Evolutionary conservation across 768 basidiomycete genomes (phyloP), one percentile per base, ranked within the genome.

Genomic region (Tephrocybe sp.): DNA sequence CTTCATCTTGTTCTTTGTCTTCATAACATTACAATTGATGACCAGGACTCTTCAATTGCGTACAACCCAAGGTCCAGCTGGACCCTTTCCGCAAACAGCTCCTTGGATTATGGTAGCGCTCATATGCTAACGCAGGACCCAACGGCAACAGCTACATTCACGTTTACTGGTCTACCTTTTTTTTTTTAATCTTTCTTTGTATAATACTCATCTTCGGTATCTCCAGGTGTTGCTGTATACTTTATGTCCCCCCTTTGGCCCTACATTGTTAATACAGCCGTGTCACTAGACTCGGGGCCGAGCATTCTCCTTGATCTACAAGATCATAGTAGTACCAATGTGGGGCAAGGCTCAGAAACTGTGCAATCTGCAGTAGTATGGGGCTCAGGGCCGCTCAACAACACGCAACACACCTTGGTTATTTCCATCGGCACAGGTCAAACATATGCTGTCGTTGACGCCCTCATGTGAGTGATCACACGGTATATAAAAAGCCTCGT

Each of bases 191-290:
- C n/a, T 33, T 9, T 19, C 39, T 42, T 39, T 40, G 22, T 35
- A 39, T 13, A 16, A 2, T 14, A 17, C 5, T 7, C 14, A 22
- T 30, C 14, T 47, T 34, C 26, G 8, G 47, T 44, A 17, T n/a
- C 13, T 26, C 11, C 36, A 77, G 77, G 76, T 23, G 65, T 70
- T 5, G 72, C 72, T 1, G 64, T 79, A 14, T 76, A 73, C 42
- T 74, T 72, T 52, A 52, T 75, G 38, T 70, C 71, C 0, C 74
- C 77, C 11, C 61, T 69, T 6, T 79, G 75, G 76, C 77, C 77
- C 13, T 77, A 75, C 59, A 48, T 50, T 10, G 75, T 76, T 39
- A 72, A 63, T 45, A 74, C 74, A 1, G 67, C 69, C 5, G 43
- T 78, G 5, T 66, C 68, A 3, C 54, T 78, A 23, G 76, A 76